Base-by-base conservation (phyloP, 2,329 filamentous ascomycete species). In the Drechslerella coelobrocha region DNA sequence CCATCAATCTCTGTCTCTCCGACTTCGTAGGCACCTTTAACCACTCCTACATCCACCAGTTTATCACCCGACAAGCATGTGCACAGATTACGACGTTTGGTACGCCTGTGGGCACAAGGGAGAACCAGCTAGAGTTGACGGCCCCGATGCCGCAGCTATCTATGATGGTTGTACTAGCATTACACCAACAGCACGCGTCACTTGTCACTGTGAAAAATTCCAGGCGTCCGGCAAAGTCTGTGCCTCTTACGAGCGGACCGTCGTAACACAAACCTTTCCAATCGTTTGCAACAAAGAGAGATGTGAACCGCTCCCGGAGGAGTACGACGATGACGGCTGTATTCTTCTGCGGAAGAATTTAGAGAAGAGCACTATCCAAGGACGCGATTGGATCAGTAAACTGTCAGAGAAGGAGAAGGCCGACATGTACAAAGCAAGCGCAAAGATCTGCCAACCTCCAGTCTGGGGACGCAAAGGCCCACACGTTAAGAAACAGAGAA, bases 391-490 rank as follows among this genome's bases (percentile, higher is more conserved):
- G 14, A 19, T 56, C 29, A 39, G 61, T 4, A 43, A 19, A 0
- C 45, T 68, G 31, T 29, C 63, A 8, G 63, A 61, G 23, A 68
- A 47, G 21, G 31, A 61, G 43, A 54, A 55, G 26, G 31, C 56
- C 24, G 56, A 68, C 9, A 47, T 61, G 31, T 51, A 50, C 14
- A 61, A 57, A n/a, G 53, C 56, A 21, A 61, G 56, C 37, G 47
- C 57, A 24, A 51, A 53, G 19, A 53, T 71, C 14, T 61, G 59
- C n/a, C 65, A 71, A 34, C 57, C 65, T 29, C 65, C 57, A 4
- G 65, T 71, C 17, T 71, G 65, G 65, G 65, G 65, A 5, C 48
- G 65, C n/a, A 71, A 71, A 24, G 65, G 65, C 0, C 65, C 65
- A 7, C 65, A 71, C 37, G 19, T 62, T 10, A 71, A 71, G 59